Evolutionary conservation across 306 rosid species (phyloP).

Genomic region (Argentina anserina): DNA sequence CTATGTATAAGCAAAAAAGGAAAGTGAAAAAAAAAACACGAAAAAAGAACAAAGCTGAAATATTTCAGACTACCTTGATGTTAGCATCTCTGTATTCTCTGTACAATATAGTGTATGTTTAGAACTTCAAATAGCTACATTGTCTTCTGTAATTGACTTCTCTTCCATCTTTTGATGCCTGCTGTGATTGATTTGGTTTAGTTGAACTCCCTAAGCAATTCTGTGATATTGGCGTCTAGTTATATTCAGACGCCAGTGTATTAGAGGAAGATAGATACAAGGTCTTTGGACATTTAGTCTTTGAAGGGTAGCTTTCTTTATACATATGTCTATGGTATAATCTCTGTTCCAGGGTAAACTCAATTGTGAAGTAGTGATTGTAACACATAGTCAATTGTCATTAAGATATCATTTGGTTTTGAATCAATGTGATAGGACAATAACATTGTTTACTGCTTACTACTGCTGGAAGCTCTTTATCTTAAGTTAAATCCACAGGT

Average conservation of each 20-base stretch:
- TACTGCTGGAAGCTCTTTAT: not conserved
- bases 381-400: not conserved
- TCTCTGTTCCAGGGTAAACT: not conserved
- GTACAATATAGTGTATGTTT: constrained; percentile 26
- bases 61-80: constrained; percentile 34
- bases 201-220: not conserved
- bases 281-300: not conserved
- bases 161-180: not conserved
- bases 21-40: constrained; percentile 17
- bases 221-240: not conserved
- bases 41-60: not conserved
- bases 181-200: not conserved
- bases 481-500: not conserved
- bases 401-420: not conserved
- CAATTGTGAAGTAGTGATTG: not conserved
- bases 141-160: not conserved
- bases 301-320: not conserved
- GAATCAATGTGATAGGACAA: not conserved
- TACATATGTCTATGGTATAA: not conserved
- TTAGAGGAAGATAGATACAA: not conserved
- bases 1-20: constrained; percentile 51
- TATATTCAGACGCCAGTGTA: not conserved
- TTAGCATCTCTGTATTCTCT: constrained; percentile 41
- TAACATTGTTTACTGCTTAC: not conserved
- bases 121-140: constrained; percentile 18